These are phyloP conservation scores for Lepidium sativum DNA, from an alignment of 345 rosid species.

Conservation along the genomic window DNA sequence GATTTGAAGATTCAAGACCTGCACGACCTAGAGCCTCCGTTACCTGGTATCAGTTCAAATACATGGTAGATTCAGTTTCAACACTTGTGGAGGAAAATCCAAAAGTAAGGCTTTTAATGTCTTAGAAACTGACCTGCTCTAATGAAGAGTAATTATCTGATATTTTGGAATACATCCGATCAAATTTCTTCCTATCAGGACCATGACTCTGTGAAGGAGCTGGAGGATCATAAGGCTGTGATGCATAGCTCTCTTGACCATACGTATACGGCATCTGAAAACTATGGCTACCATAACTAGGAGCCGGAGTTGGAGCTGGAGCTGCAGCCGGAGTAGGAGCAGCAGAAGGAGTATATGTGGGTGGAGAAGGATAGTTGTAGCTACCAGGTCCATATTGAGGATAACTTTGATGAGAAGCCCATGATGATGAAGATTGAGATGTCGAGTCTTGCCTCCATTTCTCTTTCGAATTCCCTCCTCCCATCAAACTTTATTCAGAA, in stretches of 20 bases:
- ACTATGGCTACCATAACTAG: too few species aligned
- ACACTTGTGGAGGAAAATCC: background rate
- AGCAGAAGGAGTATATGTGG: conserved; percentile 22
- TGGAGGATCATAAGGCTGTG: conserved; percentile 23
- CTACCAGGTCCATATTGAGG: conserved; percentile 42
- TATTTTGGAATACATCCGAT: conserved; percentile 70
- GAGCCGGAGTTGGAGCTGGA: background rate
- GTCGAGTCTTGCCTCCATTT: conserved; percentile 36
- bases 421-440: conserved; percentile 37
- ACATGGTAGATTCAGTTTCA: background rate
- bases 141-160: conserved; percentile 73
- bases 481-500: conserved; percentile 38
- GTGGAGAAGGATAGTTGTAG: conserved; percentile 30
- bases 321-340: conserved; percentile 9
- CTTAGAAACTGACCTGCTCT: conserved; percentile 46
- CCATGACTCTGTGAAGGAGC: conserved; percentile 19
- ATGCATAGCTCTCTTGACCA: too few species aligned
- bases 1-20: conserved; percentile 95
- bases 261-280: too few species aligned
- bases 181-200: conserved; percentile 41
- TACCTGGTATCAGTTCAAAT: conserved; percentile 39
- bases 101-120: background rate
- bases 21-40: conserved; percentile 77
- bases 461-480: conserved; percentile 53
- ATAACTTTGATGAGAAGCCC: conserved; percentile 38